Percentiles rank a stretch among this genome's conserved stretches.
These are phyloP conservation scores for Clavaria fumosa DNA, from an alignment of 768 basidiomycete genomes.

Conservation along the genomic window DNA sequence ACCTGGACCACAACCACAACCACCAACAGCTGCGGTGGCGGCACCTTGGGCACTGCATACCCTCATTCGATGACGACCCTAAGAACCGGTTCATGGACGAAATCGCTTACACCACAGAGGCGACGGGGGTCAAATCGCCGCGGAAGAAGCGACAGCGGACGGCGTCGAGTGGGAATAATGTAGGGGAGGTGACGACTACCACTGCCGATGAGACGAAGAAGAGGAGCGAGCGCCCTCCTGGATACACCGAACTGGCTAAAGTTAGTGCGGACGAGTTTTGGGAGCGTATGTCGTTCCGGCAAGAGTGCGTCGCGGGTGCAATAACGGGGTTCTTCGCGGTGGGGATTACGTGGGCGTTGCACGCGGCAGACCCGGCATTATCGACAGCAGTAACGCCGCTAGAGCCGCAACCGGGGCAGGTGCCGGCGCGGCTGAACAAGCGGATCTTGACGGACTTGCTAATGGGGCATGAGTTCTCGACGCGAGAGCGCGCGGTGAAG, in stretches of 20 bases:
- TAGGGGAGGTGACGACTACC: slow-evolving; percentile 13
- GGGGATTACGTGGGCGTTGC: slow-evolving; percentile 24
- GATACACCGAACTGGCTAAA: slow-evolving; percentile 38
- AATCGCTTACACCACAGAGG: slow-evolving; percentile 58
- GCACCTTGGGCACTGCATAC: slow-evolving; percentile 70
- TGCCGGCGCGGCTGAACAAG: slow-evolving; percentile 49
- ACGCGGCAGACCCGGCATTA: slow-evolving; percentile 1
- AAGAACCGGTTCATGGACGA: slow-evolving; percentile 91
- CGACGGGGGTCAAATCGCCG: slow-evolving; percentile 42
- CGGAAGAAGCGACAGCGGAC: slow-evolving; percentile 40
- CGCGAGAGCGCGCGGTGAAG: slow-evolving; percentile 41
- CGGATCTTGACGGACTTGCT: slow-evolving; percentile 55
- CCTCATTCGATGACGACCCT: slow-evolving; percentile 92
- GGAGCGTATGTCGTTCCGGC: slow-evolving; percentile 93
- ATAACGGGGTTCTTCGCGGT: slow-evolving; percentile 90
- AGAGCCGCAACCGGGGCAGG: slow-evolving; percentile 41
- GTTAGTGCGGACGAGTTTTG: slow-evolving; percentile 77
- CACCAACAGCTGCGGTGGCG: too few relatives aligned
- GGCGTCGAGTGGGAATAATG: slow-evolving; percentile 11
- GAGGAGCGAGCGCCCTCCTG: slow-evolving; percentile 22
- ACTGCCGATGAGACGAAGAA: slow-evolving; percentile 7
- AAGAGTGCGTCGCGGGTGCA: slow-evolving; percentile 83
- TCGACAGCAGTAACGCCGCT: slow-evolving; percentile 23
- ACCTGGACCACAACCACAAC: too few relatives aligned
- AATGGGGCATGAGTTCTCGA: slow-evolving; percentile 68